Conservation (phyloP, 2,329 filamentous ascomycete species). For the Nannizzia gypsea region DNA sequence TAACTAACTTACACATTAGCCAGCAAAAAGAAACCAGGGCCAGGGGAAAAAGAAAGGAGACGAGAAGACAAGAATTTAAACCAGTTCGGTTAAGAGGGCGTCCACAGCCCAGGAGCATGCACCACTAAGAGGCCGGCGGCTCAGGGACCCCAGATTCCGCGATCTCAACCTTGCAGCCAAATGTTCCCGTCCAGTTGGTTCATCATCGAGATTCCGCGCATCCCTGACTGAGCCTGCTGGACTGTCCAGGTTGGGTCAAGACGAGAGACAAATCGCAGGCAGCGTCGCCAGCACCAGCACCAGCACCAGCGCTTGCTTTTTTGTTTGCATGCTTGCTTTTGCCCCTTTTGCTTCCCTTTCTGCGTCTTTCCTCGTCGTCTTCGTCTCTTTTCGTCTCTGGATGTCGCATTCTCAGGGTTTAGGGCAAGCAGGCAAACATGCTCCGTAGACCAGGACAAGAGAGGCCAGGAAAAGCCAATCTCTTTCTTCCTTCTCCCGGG, state of each 20-base stretch:
- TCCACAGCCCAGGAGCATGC: not conserved
- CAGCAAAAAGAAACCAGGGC: no score
- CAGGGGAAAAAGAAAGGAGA: not conserved
- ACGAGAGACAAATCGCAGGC: not conserved
- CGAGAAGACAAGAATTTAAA: not conserved
- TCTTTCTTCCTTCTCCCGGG: not conserved
- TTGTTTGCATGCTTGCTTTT: not conserved
- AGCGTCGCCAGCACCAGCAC: no score
- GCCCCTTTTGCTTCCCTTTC: not conserved
- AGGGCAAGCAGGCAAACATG: no score
- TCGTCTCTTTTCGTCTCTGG: no score
- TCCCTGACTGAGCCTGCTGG: not conserved
- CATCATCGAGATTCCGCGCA: constrained; percentile 4
- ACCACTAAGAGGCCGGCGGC: constrained; percentile 10
- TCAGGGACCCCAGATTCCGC: constrained; percentile 10
- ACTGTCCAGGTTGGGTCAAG: constrained; percentile 2
- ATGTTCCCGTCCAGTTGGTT: constrained; percentile 8
- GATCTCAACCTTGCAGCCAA: constrained; percentile 9
- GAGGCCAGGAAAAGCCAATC: not conserved
- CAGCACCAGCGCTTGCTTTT: not conserved
- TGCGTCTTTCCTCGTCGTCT: not conserved
- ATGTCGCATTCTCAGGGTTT: not conserved
- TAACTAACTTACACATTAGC: no score
- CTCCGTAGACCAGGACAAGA: no score
- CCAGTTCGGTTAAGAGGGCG: constrained; percentile 3